These are phyloP conservation scores for Aspergillus calidoustus DNA, from an alignment of 2,329 filamentous ascomycete genomes.

Conservation along the genomic window DNA sequence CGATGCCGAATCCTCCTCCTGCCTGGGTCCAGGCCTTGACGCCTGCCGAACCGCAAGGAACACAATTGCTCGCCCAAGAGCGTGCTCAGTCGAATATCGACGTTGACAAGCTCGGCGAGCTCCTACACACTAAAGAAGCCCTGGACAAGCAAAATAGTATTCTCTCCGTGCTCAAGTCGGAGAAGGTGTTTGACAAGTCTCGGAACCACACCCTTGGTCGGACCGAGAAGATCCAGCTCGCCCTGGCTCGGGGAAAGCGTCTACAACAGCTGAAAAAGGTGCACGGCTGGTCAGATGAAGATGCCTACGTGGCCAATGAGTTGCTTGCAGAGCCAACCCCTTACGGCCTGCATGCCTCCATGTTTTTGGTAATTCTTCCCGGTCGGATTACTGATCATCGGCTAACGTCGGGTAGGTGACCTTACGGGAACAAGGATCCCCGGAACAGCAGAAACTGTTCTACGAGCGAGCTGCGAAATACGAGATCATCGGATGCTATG, in stretches of 20 bases:
- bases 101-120: conserved; percentile 68
- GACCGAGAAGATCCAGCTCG: conserved; percentile 69
- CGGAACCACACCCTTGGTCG: conserved; percentile 77
- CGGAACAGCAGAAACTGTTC: conserved; percentile 75
- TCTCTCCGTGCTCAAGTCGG: conserved; percentile 66
- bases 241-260: conserved; percentile 72
- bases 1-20: conserved; percentile 52
- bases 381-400: not conserved
- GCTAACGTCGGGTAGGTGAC: conserved; percentile 58
- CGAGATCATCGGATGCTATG: conserved; percentile 77
- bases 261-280: conserved; percentile 68
- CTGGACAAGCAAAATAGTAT: conserved; percentile 66
- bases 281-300: conserved; percentile 70
- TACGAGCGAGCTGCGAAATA: conserved; percentile 70
- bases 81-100: conserved; percentile 69
- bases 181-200: conserved; percentile 77
- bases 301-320: conserved; percentile 67
- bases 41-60: conserved; percentile 69
- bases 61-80: conserved; percentile 71
- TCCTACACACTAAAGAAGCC: conserved; percentile 70
- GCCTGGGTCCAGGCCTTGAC: conserved; percentile 71
- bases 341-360: conserved; percentile 72
- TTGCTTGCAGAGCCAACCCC: conserved; percentile 75
- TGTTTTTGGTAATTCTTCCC: conserved; percentile 61
- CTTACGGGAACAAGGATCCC: conserved; percentile 70